Evolutionary conservation across 768 basidiomycete genomes (phyloP).

Genomic region (Agrocybe pediades): DNA sequence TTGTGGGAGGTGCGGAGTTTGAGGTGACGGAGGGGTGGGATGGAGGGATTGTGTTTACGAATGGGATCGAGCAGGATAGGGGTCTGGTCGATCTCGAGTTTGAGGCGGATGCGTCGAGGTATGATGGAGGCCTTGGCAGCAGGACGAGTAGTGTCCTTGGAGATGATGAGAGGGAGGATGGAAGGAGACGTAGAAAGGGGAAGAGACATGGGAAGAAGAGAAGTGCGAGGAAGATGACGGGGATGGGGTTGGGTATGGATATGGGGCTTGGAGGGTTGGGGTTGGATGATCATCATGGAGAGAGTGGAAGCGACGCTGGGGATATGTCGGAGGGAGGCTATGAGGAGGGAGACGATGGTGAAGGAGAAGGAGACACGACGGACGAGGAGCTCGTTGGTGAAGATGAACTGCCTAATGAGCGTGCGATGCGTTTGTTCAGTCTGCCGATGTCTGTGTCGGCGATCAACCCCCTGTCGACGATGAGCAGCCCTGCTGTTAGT

Average conservation of each 20-base stretch:
- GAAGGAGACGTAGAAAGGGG: not conserved
- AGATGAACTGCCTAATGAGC: slow-evolving; percentile 71
- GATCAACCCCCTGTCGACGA: slow-evolving; percentile 77
- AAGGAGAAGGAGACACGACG: slow-evolving; percentile 59
- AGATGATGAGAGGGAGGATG: slow-evolving; percentile 2
- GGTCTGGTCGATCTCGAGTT: slow-evolving; percentile 72
- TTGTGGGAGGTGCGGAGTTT: slow-evolving; percentile 40
- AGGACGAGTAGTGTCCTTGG: slow-evolving; percentile 9
- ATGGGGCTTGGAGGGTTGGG: slow-evolving; percentile 1
- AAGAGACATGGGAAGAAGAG: slow-evolving; percentile 3
- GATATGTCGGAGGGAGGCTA: slow-evolving; percentile 49
- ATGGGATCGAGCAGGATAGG: slow-evolving; percentile 56
- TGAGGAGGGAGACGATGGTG: slow-evolving; percentile 47
- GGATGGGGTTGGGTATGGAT: not conserved
- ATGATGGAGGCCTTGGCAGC: slow-evolving; percentile 23
- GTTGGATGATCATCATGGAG: not conserved
- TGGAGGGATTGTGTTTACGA: slow-evolving; percentile 74
- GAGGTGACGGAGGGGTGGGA: slow-evolving; percentile 76
- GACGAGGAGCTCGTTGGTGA: slow-evolving; percentile 85
- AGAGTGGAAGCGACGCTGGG: slow-evolving; percentile 41
- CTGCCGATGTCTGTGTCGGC: slow-evolving; percentile 63
- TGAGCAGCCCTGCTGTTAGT: slow-evolving; percentile 54
- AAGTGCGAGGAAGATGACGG: not conserved
- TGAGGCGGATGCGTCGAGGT: slow-evolving; percentile 59
- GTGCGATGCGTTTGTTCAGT: slow-evolving; percentile 72